Base-by-base conservation (phyloP, 768 basidiomycete genomes). In the Leccinum barrowsii region DNA sequence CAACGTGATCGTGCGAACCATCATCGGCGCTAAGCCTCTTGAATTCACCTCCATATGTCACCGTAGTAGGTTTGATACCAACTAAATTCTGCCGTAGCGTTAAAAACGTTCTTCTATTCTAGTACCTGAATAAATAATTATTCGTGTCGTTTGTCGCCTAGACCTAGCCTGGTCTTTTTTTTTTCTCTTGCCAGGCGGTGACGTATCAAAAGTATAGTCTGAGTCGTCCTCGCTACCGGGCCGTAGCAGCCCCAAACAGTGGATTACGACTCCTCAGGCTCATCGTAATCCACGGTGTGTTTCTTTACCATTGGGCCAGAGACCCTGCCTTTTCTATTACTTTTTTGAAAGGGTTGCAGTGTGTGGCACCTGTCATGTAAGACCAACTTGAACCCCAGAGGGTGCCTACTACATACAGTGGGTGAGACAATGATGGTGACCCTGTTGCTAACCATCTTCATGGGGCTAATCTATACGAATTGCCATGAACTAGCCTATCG, bases 1-100 rank as follows among this genome's bases (percentile, higher is more conserved):
- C 26, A 62, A 61, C 65, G 64, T 66, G 62, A 66, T 59, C 65
- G 65, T 66, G 65, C 40, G 65, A 66, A 65, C 24, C 34, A 15
- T 32, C 30, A 32, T 32, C 30, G 30, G 30, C 32, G 32, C 32
- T 34, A 34, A 30, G 10, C 8, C 30, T 30, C 30, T 30, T 11
- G 30, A 30, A 30, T 8, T 35, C 13, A 5, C 21, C 46, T 42
- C n/a, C 40, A 42, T 8, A 42, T n/a, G 40, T n/a, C 28, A 28
- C 28, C 37, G 40, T n/a, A 42, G 40, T n/a, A 42, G 40, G 17
- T 42, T 42, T 42, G 17, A 17, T 42, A 10, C 40, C 17, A 19
- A 42, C 40, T 15, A 42, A 35, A 35, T 35, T 35, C 34, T 35
- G 17, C 8, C 13, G 13, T 3, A n/a, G 40, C 2, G 40, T 5